Conservation (phyloP, 306 rosid species). For the Glycyrrhiza uralensis region DNA sequence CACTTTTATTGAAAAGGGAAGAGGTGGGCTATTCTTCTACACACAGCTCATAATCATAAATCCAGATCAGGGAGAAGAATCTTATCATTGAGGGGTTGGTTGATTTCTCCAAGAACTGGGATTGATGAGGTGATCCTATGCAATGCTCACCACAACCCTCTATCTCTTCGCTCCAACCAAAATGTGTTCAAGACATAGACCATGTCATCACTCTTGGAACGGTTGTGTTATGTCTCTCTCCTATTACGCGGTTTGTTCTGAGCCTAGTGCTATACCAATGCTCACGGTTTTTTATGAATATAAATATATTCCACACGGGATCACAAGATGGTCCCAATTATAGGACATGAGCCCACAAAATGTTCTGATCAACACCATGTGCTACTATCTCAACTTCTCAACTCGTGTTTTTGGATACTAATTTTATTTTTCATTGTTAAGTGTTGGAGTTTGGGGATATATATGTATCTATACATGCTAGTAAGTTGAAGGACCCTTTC, state of each 20-base stretch:
- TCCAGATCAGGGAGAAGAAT: not conserved
- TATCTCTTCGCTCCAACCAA: constrained; percentile 1
- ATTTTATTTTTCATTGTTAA: not conserved
- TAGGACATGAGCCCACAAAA: constrained; percentile 29
- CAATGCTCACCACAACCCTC: constrained; percentile 9
- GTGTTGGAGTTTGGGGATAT: not conserved
- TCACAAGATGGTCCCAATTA: constrained; percentile 39
- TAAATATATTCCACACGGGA: not conserved
- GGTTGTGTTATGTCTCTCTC: constrained; percentile 33
- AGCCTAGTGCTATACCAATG: constrained; percentile 21
- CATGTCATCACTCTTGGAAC: constrained; percentile 23
- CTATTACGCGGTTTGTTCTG: constrained; percentile 35
- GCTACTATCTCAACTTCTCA: constrained; percentile 4
- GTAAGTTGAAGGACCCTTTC: not conserved
- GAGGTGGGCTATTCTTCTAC: not conserved
- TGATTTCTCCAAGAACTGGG: constrained; percentile 5
- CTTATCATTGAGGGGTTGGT: constrained; percentile 15
- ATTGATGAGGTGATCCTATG: constrained; percentile 14
- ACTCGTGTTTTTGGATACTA: not conserved
- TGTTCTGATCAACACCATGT: constrained; percentile 32
- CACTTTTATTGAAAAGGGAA: not conserved
- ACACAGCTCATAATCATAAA: constrained; percentile 10
- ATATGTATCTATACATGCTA: not conserved
- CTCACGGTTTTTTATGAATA: constrained; percentile 20
- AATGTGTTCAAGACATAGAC: constrained; percentile 22